phyloP scores from a whole-genome alignment of 2,329 filamentous ascomycete species.

The Scedosporium boydii region DNA sequence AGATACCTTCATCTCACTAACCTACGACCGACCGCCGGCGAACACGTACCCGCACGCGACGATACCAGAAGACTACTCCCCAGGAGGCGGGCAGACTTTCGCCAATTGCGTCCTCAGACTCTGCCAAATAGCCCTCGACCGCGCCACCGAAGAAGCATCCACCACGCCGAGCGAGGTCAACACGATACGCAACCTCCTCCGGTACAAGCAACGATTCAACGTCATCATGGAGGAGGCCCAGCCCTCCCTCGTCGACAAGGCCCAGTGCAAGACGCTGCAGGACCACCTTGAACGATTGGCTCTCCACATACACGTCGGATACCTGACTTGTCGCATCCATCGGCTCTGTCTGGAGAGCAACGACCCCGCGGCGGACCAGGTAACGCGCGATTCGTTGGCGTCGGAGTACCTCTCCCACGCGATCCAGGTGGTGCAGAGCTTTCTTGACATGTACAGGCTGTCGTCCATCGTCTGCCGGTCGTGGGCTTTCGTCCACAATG shows the following conservation, averaged over 20 bases:
- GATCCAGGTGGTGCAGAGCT: not conserved
- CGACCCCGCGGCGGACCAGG: not conserved
- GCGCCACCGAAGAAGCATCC: not conserved
- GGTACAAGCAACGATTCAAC: not conserved
- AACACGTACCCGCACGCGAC: not conserved
- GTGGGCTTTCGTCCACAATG: constrained; percentile 3
- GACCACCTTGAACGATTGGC: not conserved
- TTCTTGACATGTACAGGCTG: constrained; percentile 2
- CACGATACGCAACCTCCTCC: not conserved
- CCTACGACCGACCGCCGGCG: not conserved
- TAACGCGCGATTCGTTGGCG: not conserved
- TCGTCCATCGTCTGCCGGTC: not conserved
- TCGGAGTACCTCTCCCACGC: not conserved
- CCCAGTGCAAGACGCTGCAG: not conserved
- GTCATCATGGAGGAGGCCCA: not conserved
- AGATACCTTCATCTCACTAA: constrained; percentile 2
- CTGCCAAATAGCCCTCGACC: not conserved
- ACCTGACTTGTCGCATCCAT: not conserved
- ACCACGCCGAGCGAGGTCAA: not conserved
- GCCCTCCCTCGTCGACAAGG: not conserved
- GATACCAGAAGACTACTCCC: not conserved
- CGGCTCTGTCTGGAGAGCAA: not conserved
- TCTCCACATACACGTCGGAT: not conserved
- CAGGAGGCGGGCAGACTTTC: not conserved
- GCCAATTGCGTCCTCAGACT: not conserved